Percentiles rank a stretch among this genome's conserved stretches.
These are phyloP conservation scores for Kodamaea suecica DNA, from an alignment of 1,139 yeast species.

Conservation along the genomic window DNA sequence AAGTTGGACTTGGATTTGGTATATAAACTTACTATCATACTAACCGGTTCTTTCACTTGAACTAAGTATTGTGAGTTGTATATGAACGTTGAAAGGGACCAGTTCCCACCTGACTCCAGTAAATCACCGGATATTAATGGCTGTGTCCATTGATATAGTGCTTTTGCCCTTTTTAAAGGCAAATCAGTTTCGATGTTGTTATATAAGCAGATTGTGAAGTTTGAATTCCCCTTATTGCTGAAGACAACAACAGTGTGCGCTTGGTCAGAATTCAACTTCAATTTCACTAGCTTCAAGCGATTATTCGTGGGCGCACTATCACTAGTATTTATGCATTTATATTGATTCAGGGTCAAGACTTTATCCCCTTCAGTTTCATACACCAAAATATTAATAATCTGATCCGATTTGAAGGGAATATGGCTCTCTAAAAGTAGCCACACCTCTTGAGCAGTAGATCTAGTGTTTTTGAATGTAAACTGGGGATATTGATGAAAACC, in stretches of 20 bases:
- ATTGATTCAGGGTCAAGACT: constrained; percentile 28
- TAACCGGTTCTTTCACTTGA: constrained; percentile 18
- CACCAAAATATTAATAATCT: constrained; percentile 27
- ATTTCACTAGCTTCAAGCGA: constrained; percentile 24
- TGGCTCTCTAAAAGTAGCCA: constrained; percentile 53
- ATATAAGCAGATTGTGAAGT: constrained; percentile 38
- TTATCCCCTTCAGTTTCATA: constrained; percentile 35
- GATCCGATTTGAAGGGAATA: constrained; percentile 19
- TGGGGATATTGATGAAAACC: constrained; percentile 46
- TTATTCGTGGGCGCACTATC: constrained; percentile 29
- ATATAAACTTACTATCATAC: constrained; percentile 25
- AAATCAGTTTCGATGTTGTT: constrained; percentile 26
- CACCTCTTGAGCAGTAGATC: constrained; percentile 27
- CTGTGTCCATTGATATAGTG: constrained; percentile 14
- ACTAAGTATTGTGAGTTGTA: constrained; percentile 62
- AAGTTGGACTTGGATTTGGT: constrained; percentile 19
- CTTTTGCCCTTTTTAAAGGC: constrained; percentile 22
- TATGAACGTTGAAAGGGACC: constrained; percentile 48
- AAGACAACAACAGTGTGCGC: constrained; percentile 26
- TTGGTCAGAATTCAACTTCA: constrained; percentile 23
- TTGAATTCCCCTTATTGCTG: constrained; percentile 20
- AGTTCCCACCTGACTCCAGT: constrained; percentile 59
- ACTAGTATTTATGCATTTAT: constrained; percentile 20
- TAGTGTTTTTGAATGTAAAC: constrained; percentile 38
- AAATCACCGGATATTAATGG: constrained; percentile 41